Conservation (phyloP, 2,329 filamentous ascomycete genomes). For the Tothia fuscella region DNA sequence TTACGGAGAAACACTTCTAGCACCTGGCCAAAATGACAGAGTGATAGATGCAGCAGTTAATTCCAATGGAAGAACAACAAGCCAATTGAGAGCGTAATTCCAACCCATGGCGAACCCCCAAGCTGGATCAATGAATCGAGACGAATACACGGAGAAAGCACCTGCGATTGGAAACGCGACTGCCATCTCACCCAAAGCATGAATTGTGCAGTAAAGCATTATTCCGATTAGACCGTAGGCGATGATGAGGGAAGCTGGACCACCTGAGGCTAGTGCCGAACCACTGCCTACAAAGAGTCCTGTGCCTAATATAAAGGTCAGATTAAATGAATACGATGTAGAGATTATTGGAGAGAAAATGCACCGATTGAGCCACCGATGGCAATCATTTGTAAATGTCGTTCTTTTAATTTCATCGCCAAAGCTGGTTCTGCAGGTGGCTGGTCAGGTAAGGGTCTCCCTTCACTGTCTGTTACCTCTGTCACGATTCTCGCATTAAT, state of each 20-base stretch:
- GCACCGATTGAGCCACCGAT: slow-evolving; percentile 73
- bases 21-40: slow-evolving; percentile 63
- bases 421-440: slow-evolving; percentile 18
- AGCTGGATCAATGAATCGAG: slow-evolving; percentile 80
- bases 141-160: slow-evolving; percentile 85
- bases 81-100: slow-evolving; percentile 79
- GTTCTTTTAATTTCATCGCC: slow-evolving; percentile 50
- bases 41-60: slow-evolving; percentile 80
- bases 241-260: slow-evolving; percentile 65
- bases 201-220: slow-evolving; percentile 87
- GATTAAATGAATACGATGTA: not conserved
- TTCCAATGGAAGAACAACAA: slow-evolving; percentile 71
- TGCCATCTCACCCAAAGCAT: slow-evolving; percentile 82
- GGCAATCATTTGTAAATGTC: slow-evolving; percentile 84
- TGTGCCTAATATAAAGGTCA: slow-evolving; percentile 40
- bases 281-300: slow-evolving; percentile 41
- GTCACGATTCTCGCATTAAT: slow-evolving; percentile 47
- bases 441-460: slow-evolving; percentile 19
- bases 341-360: slow-evolving; percentile 17
- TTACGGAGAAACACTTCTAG: slow-evolving; percentile 30
- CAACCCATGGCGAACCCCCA: slow-evolving; percentile 77
- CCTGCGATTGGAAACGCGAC: slow-evolving; percentile 87
- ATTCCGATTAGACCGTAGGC: slow-evolving; percentile 68
- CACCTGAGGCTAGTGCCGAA: slow-evolving; percentile 53
- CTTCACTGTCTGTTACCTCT: slow-evolving; percentile 47